Evolutionary conservation across 2,329 filamentous ascomycete species (phyloP).

Genomic region (Pseudogymnoascus sp.): DNA sequence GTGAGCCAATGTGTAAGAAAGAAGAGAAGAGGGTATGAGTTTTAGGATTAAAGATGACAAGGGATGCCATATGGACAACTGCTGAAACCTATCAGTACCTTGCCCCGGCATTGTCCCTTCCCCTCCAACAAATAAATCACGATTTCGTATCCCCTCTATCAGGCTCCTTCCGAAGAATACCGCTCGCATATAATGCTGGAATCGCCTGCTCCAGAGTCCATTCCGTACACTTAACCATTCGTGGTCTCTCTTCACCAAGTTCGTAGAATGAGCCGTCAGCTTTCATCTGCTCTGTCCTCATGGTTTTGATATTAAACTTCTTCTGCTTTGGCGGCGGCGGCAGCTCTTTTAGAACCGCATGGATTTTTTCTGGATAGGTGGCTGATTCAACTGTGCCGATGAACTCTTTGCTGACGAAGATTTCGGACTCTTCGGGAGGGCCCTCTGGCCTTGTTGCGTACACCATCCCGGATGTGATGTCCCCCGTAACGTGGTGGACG

Average conservation of each 20-base stretch:
- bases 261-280: not conserved
- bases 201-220: conserved; percentile 16
- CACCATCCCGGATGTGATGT: conserved; percentile 9
- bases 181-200: conserved; percentile 13
- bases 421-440: not conserved
- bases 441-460: conserved; percentile 2
- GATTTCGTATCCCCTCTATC: not conserved
- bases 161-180: not conserved
- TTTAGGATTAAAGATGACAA: not conserved
- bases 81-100: not conserved
- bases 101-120: not conserved
- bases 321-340: conserved; percentile 16
- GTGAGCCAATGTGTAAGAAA: not conserved
- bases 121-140: not conserved
- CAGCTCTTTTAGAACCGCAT: conserved; percentile 8
- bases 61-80: too few species aligned
- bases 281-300: conserved; percentile 10
- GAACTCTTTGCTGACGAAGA: not conserved
- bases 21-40: not conserved
- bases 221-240: conserved; percentile 17
- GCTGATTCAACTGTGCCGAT: not conserved
- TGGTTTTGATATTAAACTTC: not conserved
- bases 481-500: conserved; percentile 7
- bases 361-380: conserved; percentile 12
- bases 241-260: conserved; percentile 8